phyloP scores from a whole-genome alignment of 1,284 basidiomycete genomes.

The Moesziomyces sp. region DNA sequence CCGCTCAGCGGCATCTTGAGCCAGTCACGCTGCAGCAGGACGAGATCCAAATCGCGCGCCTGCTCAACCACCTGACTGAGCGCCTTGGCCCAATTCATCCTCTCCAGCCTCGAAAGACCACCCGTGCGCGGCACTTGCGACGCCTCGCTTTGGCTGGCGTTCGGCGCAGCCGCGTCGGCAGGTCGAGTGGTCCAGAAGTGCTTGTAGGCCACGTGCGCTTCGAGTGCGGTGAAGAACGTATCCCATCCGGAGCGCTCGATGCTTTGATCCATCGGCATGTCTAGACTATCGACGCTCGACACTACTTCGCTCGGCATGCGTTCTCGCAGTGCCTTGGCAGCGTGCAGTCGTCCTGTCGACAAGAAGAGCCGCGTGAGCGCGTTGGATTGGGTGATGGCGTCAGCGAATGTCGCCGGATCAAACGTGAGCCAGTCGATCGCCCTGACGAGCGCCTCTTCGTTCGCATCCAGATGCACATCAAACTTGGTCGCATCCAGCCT shows the following conservation, averaged over 20 bases:
- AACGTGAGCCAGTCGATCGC: constrained; percentile 95
- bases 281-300: constrained; percentile 22
- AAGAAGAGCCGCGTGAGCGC: constrained; percentile 59
- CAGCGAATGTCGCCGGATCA: constrained; percentile 67
- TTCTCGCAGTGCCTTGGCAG: constrained; percentile 58
- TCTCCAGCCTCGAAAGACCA: constrained; percentile 46
- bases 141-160: constrained; percentile 1
- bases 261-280: constrained; percentile 45
- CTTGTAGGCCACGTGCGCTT: constrained; percentile 52
- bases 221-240: constrained; percentile 61
- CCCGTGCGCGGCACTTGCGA: constrained; percentile 7
- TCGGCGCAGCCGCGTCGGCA: constrained; percentile 9
- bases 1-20: constrained; percentile 68
- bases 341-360: constrained; percentile 56
- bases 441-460: constrained; percentile 75
- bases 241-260: constrained; percentile 62
- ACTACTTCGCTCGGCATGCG: constrained; percentile 59
- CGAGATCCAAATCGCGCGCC: constrained; percentile 67
- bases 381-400: constrained; percentile 64
- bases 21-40: constrained; percentile 71
- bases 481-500: constrained; percentile 33
- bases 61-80: constrained; percentile 66
- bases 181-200: constrained; percentile 54
- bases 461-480: constrained; percentile 36
- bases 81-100: constrained; percentile 49